Percentiles rank a stretch among this genome's conserved stretches.
Conservation (phyloP, 768 basidiomycete species). For the Mycena rosella region DNA sequence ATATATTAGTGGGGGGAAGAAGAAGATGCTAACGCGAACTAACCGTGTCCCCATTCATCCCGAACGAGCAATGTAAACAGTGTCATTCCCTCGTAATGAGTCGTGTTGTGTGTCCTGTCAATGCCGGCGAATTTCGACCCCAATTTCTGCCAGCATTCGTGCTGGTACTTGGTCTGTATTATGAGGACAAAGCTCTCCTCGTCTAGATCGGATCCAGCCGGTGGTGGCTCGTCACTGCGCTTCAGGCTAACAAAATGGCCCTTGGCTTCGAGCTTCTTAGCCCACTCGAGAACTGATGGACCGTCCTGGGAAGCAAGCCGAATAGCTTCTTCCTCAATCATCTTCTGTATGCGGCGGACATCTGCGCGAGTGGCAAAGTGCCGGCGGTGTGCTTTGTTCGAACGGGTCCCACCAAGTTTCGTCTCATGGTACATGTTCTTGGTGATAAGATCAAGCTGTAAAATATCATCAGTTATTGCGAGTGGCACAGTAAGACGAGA, state of each 20-base stretch:
- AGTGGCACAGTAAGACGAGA: too few species aligned
- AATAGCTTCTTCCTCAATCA: neutral
- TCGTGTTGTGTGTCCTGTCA: constrained; percentile 25
- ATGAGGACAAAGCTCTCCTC: neutral
- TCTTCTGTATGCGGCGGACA: neutral
- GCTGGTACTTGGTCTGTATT: neutral
- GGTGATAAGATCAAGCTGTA: too few species aligned
- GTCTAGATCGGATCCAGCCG: neutral
- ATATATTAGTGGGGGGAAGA: too few species aligned
- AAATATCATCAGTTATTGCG: too few species aligned
- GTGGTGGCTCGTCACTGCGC: neutral
- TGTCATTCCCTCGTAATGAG: constrained; percentile 25
- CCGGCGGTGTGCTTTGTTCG: neutral
- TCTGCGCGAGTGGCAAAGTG: neutral
- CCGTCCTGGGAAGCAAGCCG: neutral
- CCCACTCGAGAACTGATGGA: too few species aligned
- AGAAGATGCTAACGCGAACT: too few species aligned
- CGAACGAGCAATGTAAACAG: constrained; percentile 26
- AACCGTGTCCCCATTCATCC: constrained; percentile 29
- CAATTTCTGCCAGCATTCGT: neutral
- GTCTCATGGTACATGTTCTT: too few species aligned
- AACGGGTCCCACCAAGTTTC: neutral
- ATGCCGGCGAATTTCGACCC: neutral
- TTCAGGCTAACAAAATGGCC: too few species aligned
- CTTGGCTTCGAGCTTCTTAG: too few species aligned